phyloP scores from a whole-genome alignment of 1,139 yeast species.

The Kodamaea suecica region DNA sequence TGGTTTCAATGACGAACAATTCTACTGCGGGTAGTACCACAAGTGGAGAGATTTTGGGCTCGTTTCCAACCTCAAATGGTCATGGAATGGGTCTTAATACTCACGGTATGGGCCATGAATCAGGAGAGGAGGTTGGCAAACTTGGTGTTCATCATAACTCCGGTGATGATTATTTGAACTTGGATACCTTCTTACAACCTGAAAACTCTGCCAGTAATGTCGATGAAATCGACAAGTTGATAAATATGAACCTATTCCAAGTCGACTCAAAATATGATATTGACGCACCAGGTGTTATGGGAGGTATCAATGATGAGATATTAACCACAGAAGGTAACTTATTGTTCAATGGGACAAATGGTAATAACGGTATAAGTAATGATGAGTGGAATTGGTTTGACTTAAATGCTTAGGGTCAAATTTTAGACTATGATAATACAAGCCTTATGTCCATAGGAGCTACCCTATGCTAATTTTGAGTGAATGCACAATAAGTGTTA shows the following conservation, averaged over 20 bases:
- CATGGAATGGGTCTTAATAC: background rate
- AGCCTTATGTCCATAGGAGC: too few species aligned
- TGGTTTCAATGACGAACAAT: background rate
- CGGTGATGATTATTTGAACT: conserved; percentile 1
- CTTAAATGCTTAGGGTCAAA: conserved; percentile 9
- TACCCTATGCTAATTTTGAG: too few species aligned
- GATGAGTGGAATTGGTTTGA: conserved; percentile 19
- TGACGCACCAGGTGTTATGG: conserved; percentile 10
- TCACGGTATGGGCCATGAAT: background rate
- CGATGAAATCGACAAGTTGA: conserved; percentile 43
- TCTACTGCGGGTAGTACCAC: conserved; percentile 1
- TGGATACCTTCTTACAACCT: conserved; percentile 6
- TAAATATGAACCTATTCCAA: conserved; percentile 41
- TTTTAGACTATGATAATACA: background rate
- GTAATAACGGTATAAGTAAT: conserved; percentile 5
- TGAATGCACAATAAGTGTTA: too few species aligned
- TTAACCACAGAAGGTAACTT: conserved; percentile 11
- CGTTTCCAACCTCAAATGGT: conserved; percentile 1
- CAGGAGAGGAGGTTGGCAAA: too few species aligned
- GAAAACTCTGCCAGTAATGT: conserved; percentile 12
- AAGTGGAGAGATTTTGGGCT: conserved; percentile 1
- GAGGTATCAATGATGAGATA: conserved; percentile 17
- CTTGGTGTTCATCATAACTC: too few species aligned
- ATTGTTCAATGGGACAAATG: conserved; percentile 3
- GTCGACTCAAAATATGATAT: conserved; percentile 20